Evolutionary conservation across 768 basidiomycete species (phyloP).

Genomic region (Podaxis sp.): DNA sequence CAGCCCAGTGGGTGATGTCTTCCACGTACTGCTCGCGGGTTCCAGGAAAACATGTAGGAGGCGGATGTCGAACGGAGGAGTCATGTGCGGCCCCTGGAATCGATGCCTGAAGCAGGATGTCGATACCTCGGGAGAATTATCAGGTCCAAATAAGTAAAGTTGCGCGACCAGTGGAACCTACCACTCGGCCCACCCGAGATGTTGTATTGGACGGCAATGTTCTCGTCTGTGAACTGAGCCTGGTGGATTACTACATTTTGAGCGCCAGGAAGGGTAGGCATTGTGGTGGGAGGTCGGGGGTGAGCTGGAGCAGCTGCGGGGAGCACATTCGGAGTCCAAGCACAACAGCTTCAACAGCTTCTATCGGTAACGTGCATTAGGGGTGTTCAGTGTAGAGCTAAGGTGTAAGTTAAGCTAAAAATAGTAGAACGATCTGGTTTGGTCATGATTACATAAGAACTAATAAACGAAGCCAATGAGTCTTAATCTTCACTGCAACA

Average conservation of each 20-base stretch:
- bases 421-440: too few species aligned
- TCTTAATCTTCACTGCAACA: too few species aligned
- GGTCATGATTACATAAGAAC: too few species aligned
- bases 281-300: neutral
- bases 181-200: neutral
- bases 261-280: neutral
- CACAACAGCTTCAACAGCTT: neutral
- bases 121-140: neutral
- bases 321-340: neutral
- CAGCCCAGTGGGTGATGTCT: constrained; percentile 6
- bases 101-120: neutral
- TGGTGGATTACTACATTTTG: neutral
- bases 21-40: neutral
- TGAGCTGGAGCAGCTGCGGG: neutral
- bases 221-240: neutral
- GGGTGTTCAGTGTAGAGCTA: neutral
- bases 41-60: constrained; percentile 9
- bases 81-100: neutral
- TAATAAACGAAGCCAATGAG: too few species aligned
- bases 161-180: neutral
- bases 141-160: neutral
- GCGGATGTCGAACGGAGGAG: neutral
- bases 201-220: neutral
- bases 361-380: neutral
- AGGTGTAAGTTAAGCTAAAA: too few species aligned